phyloP scores from a whole-genome alignment of 2,329 filamentous ascomycete genomes.

The Emericellopsis atlantica region DNA sequence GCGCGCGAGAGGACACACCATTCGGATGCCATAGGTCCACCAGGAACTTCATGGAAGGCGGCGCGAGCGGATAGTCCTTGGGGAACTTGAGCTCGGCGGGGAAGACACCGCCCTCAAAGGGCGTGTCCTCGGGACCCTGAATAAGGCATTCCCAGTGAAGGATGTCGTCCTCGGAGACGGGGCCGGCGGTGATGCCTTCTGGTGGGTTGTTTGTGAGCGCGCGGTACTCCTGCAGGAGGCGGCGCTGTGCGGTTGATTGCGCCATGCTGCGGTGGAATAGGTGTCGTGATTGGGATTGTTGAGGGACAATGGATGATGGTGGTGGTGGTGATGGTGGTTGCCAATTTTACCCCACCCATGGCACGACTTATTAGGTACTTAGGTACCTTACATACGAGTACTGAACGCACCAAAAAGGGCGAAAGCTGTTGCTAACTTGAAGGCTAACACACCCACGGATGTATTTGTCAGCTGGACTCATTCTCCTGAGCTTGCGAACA shows the following conservation, averaged over 20 bases:
- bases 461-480: no score
- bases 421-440: no score
- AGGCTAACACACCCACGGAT: no score
- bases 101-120: slow-evolving; percentile 92
- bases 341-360: no score
- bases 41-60: slow-evolving; percentile 91
- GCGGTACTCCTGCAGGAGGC: slow-evolving; percentile 93
- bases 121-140: slow-evolving; percentile 87
- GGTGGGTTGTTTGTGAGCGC: slow-evolving; percentile 86
- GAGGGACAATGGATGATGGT: no score
- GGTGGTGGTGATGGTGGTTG: no score
- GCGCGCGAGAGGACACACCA: slow-evolving; percentile 36
- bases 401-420: no score
- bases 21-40: slow-evolving; percentile 96
- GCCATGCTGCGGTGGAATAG: slow-evolving; percentile 26
- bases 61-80: slow-evolving; percentile 90
- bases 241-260: slow-evolving; percentile 54
- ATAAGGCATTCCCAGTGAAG: slow-evolving; percentile 95
- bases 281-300: no score
- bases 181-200: slow-evolving; percentile 94
- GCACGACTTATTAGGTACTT: no score
- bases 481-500: no score
- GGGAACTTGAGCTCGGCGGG: slow-evolving; percentile 91
- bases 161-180: slow-evolving; percentile 86
- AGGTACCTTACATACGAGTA: no score